Conservation (phyloP, 129 eudicot species). For the Daucus carota region DNA sequence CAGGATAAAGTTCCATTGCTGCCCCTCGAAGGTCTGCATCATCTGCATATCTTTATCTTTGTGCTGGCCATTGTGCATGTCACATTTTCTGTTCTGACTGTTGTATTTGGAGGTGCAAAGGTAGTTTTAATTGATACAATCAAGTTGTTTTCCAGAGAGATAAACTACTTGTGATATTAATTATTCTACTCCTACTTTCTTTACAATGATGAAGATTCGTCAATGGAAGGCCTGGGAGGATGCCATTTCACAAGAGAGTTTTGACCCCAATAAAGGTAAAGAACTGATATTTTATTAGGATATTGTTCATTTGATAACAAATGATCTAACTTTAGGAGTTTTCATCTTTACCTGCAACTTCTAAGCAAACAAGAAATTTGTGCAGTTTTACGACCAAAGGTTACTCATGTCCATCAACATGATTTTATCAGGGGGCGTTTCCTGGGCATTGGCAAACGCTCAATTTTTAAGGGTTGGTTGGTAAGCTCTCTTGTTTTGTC, state of each 20-base stretch:
- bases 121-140: constrained; percentile 12
- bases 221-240: constrained; percentile 94
- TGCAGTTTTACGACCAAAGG: constrained; percentile 45
- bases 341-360: not conserved
- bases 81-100: constrained; percentile 68
- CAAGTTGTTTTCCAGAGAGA: not conserved
- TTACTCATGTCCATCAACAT: constrained; percentile 63
- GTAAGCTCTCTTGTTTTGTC: constrained; percentile 31
- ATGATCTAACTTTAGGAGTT: not conserved
- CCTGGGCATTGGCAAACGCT: constrained; percentile 64
- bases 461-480: constrained; percentile 62
- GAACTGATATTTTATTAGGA: not conserved
- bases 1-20: constrained; percentile 76
- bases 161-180: not conserved
- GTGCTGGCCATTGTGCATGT: constrained; percentile 89
- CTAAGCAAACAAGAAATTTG: constrained; percentile 5
- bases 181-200: not conserved
- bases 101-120: constrained; percentile 68
- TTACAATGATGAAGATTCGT: constrained; percentile 41
- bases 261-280: constrained; percentile 34
- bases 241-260: constrained; percentile 43
- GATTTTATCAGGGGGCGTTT: constrained; percentile 76
- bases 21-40: constrained; percentile 76
- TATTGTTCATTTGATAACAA: not conserved
- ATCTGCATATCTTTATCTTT: constrained; percentile 91